Conservation (phyloP, 495 filamentous ascomycete species). For the Evernia prunastri region DNA sequence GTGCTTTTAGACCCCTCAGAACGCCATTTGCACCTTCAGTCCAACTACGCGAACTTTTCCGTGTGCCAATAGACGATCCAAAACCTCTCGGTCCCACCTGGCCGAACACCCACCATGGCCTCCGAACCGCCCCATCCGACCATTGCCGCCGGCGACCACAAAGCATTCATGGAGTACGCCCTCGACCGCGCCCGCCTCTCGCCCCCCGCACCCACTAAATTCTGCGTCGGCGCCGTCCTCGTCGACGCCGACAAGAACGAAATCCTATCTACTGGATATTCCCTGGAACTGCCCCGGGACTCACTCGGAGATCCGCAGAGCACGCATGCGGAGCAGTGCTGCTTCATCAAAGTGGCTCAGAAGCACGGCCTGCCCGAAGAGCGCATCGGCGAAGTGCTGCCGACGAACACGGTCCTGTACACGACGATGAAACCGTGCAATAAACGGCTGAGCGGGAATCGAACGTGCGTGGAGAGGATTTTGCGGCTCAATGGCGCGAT, state of each 20-base stretch:
- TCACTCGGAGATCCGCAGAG: slow-evolving; percentile 35
- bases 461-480: slow-evolving; percentile 31
- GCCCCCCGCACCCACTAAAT: slow-evolving; percentile 31
- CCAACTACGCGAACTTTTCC: too few species aligned
- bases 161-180: slow-evolving; percentile 31
- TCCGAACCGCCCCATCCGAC: slow-evolving; percentile 10
- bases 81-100: not conserved
- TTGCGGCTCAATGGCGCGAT: slow-evolving; percentile 27
- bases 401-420: slow-evolving; percentile 34
- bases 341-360: slow-evolving; percentile 43
- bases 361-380: slow-evolving; percentile 36
- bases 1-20: too few species aligned
- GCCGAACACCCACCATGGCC: slow-evolving; percentile 6
- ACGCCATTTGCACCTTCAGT: too few species aligned
- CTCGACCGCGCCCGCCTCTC: slow-evolving; percentile 29
- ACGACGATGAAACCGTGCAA: slow-evolving; percentile 38
- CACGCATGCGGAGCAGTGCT: slow-evolving; percentile 40
- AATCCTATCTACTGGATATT: slow-evolving; percentile 31
- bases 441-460: slow-evolving; percentile 32
- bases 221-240: slow-evolving; percentile 34
- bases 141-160: slow-evolving; percentile 29
- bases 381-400: slow-evolving; percentile 35
- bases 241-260: slow-evolving; percentile 26
- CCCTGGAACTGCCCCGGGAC: slow-evolving; percentile 33
- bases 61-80: not conserved